phyloP scores from a whole-genome alignment of 164 flowering plant genomes.

The Stephania cephalantha region DNA sequence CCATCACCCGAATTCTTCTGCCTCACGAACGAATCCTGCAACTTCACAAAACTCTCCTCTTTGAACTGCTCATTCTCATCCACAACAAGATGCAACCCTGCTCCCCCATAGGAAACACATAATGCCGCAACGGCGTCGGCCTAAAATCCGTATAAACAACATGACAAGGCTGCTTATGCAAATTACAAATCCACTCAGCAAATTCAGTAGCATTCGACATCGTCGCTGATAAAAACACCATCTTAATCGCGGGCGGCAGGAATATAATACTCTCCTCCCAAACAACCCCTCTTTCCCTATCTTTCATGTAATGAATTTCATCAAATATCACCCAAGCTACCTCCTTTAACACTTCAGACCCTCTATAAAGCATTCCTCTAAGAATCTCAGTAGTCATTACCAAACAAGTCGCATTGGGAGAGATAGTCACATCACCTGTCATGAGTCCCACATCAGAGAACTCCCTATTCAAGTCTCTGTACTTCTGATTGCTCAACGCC shows the following conservation, averaged over 20 bases:
- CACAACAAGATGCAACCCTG: constrained; percentile 86
- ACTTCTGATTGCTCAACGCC: constrained; percentile 94
- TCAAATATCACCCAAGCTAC: constrained; percentile 98
- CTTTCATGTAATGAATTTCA: constrained; percentile 95
- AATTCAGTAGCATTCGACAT: constrained; percentile 99
- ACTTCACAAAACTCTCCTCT: constrained; percentile 82
- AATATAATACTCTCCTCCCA: constrained; percentile 99
- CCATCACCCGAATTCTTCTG: constrained; percentile 40
- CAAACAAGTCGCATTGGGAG: constrained; percentile 90
- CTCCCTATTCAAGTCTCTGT: constrained; percentile 81
- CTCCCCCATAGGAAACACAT: constrained; percentile 90
- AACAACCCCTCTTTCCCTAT: constrained; percentile 96
- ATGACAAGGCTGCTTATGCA: constrained; percentile 97
- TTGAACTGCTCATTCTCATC: constrained; percentile 92
- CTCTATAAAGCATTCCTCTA: constrained; percentile 89
- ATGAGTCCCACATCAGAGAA: constrained; percentile 90
- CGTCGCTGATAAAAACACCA: constrained; percentile 97
- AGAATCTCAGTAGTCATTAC: constrained; percentile 98
- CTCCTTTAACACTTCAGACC: constrained; percentile 92
- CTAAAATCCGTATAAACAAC: constrained; percentile 97
- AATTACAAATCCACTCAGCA: constrained; percentile 95
- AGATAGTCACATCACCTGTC: constrained; percentile 95
- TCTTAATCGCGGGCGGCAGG: constrained; percentile 85
- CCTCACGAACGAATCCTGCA: constrained; percentile 74
- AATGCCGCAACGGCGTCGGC: constrained; percentile 96